Conservation (phyloP, 2,329 filamentous ascomycete species). For the Fusarium nisikadoi region DNA sequence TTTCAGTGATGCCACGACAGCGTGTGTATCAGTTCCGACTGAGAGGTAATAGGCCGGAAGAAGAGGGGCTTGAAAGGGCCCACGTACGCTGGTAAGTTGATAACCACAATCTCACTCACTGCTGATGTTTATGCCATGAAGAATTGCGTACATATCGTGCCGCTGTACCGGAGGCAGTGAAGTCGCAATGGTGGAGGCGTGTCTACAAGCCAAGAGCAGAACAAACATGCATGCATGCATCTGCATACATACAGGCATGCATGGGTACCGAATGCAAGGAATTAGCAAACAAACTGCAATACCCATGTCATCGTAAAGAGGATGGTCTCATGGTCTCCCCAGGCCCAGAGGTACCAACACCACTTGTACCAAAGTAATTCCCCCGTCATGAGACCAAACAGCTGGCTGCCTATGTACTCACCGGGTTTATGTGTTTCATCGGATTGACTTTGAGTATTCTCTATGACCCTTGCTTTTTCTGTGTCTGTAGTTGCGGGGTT, state of each 20-base stretch:
- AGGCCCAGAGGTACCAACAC: conserved; percentile 26
- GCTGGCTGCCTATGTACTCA: conserved; percentile 30
- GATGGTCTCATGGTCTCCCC: conserved; percentile 23
- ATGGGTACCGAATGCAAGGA: conserved; percentile 18
- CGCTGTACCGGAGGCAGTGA: conserved; percentile 28
- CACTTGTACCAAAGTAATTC: conserved; percentile 22
- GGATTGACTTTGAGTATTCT: conserved; percentile 21
- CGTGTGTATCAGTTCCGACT: conserved; percentile 6
- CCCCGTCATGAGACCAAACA: conserved; percentile 16
- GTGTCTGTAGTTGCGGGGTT: conserved; percentile 38
- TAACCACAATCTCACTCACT: conserved; percentile 30
- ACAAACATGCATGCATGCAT: conserved; percentile 14
- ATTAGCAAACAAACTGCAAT: conserved; percentile 19
- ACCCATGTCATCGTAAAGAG: conserved; percentile 31
- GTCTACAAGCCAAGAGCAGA: conserved; percentile 9
- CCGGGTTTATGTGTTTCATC: conserved; percentile 29
- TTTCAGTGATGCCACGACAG: conserved; percentile 28
- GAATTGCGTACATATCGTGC: conserved; percentile 34
- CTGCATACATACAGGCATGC: background rate
- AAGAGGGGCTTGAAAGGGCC: conserved; percentile 13
- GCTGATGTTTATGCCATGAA: conserved; percentile 15
- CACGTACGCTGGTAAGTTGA: conserved; percentile 19
- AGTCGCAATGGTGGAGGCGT: conserved; percentile 26
- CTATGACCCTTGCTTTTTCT: conserved; percentile 30
- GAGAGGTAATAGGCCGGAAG: conserved; percentile 18